Conservation (phyloP, 2,329 filamentous ascomycete genomes). For the Rutstroemia sp. region DNA sequence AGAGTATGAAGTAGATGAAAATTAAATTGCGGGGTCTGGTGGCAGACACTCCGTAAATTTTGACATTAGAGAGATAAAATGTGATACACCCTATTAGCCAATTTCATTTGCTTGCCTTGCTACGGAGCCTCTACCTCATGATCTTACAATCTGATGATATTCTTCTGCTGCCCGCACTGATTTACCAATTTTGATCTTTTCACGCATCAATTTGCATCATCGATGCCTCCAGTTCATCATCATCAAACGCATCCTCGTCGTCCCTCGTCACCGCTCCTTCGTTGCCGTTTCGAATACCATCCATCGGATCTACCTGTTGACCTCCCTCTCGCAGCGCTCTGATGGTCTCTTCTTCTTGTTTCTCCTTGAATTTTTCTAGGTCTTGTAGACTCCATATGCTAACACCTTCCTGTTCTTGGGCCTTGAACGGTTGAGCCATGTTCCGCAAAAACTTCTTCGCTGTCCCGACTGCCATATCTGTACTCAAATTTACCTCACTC, state of each 20-base stretch:
- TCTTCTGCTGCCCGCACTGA: neutral
- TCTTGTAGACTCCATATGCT: slow-evolving; percentile 85
- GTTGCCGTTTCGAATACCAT: slow-evolving; percentile 16
- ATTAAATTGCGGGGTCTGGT: neutral
- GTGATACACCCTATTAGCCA: slow-evolving; percentile 1
- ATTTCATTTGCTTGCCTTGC: neutral
- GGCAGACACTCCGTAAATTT: neutral
- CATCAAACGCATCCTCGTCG: slow-evolving; percentile 29
- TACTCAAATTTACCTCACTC: slow-evolving; percentile 81
- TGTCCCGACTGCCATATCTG: slow-evolving; percentile 86
- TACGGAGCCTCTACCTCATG: neutral
- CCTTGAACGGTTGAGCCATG: slow-evolving; percentile 86
- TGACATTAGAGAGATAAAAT: neutral
- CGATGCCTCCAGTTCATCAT: slow-evolving; percentile 39
- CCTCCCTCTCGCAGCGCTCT: slow-evolving; percentile 46
- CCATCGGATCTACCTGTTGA: slow-evolving; percentile 6
- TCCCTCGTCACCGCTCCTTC: slow-evolving; percentile 11
- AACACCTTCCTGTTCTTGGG: slow-evolving; percentile 81
- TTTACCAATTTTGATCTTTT: neutral
- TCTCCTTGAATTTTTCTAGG: slow-evolving; percentile 69
- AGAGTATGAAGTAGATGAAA: slow-evolving; percentile 42
- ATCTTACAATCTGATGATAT: slow-evolving; percentile 2
- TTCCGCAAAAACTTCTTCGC: slow-evolving; percentile 83
- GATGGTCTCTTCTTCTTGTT: slow-evolving; percentile 62
- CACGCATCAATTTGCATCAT: slow-evolving; percentile 37